Evolutionary conservation across 139 green algal genomes (phyloP).

Genomic region (Diplosphaera chodatii): DNA sequence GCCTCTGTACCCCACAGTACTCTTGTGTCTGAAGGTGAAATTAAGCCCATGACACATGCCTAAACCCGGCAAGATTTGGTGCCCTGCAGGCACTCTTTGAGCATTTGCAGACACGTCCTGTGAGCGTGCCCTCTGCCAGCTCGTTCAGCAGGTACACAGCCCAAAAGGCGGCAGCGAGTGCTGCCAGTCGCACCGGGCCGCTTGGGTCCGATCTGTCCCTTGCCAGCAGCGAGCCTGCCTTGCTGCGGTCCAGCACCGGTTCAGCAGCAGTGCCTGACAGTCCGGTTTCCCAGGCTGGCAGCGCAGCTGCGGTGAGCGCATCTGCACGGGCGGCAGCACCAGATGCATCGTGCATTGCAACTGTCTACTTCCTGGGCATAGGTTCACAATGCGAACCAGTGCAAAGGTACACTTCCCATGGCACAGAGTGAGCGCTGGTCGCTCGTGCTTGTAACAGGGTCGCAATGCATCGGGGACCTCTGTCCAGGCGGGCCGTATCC

Average conservation of each 20-base stretch:
- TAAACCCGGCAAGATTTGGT: no score
- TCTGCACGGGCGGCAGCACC: no score
- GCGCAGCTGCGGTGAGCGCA: slow-evolving; percentile 2
- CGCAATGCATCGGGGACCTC: neutral
- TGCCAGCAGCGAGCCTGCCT: neutral
- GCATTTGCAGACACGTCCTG: neutral
- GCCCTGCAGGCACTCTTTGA: neutral
- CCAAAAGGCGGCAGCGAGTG: neutral
- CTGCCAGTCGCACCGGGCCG: neutral
- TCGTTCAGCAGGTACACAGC: neutral
- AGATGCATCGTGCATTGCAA: no score
- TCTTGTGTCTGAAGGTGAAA: no score
- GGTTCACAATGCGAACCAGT: no score
- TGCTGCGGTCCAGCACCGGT: neutral
- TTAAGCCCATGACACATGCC: no score
- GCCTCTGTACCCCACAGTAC: no score
- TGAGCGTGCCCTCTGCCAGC: neutral
- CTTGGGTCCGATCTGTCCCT: neutral
- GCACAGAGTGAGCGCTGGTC: no score
- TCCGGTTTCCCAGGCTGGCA: neutral
- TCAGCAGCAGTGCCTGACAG: neutral
- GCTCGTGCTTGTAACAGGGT: neutral
- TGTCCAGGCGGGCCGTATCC: slow-evolving; percentile 31
- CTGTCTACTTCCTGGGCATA: no score
- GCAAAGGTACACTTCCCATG: no score